Evolutionary conservation across 2,329 filamentous ascomycete genomes (phyloP), one percentile per base, ranked within the genome.

Genomic region (Colletotrichum sp.): DNA sequence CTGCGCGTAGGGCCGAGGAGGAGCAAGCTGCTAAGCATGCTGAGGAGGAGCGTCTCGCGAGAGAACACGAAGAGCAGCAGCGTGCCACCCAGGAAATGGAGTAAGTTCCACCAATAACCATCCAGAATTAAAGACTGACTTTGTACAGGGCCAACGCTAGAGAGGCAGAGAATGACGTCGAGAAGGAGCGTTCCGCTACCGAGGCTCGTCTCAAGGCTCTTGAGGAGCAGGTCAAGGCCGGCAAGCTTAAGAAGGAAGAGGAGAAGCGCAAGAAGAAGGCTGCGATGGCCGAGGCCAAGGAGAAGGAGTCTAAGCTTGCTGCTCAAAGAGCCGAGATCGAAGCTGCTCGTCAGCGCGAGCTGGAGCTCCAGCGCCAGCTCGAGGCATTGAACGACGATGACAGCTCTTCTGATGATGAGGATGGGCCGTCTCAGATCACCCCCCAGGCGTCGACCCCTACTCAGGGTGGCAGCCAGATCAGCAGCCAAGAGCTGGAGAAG

Each of bases 181-280:
- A 91, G 36, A 92, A 90, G 79, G 96, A 98, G 85, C 94, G 94
- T 70, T 92, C 96, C 80, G 95, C 94, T 69, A 93, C 96, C 55
- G 92, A 94, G 79, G 94, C 94, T 77, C 95, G 96, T 66, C 90
- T 98, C 28, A 95, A 93, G 82, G 96, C 95, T 18, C 91, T 99
- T 10, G 96, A 99, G 85, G 96, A 98, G 83, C 96, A 98, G 84
- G 96, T 98, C 68, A 93, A 93, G 77, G 95, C 96, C 82, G 95
- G 96, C 80, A 99, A 98, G 87, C 87, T 98, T 68, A 96, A 95
- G 89, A 98, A 98, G 85, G 94, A 97, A 79, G 97, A 99, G 84
- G 97, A 98, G 86, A 98, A 98, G 88, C 95, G 93, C 77, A 94
- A 91, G 80, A 97, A 96, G 88, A 96, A 98, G 87, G 96, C 95